These are phyloP conservation scores for Talaromyces atroroseus DNA, from an alignment of 2,329 filamentous ascomycete species.

Conservation along the genomic window DNA sequence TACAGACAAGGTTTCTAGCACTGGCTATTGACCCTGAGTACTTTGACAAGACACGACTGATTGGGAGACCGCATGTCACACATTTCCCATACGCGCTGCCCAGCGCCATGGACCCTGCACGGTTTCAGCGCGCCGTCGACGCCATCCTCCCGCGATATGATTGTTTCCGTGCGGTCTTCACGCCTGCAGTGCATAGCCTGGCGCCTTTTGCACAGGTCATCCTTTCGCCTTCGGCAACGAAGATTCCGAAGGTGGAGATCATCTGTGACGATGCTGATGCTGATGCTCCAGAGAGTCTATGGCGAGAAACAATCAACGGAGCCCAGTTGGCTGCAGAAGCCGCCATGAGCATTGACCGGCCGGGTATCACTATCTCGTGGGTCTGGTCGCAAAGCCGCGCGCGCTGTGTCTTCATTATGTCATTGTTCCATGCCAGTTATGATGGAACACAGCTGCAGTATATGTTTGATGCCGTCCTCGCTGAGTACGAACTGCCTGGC, in stretches of 20 bases:
- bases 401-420: constrained; percentile 2
- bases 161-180: constrained; percentile 3
- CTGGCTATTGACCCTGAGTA: neutral
- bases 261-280: neutral
- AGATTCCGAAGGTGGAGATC: constrained; percentile 4
- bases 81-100: constrained; percentile 1
- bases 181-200: neutral
- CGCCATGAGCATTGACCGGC: constrained; percentile 4
- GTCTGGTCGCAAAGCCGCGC: neutral
- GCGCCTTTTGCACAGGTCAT: neutral
- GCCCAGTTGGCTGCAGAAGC: constrained; percentile 5
- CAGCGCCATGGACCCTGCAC: neutral
- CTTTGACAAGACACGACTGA: neutral
- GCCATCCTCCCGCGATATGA: constrained; percentile 4
- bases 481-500: constrained; percentile 1
- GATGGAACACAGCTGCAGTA: neutral
- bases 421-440: constrained; percentile 1
- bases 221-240: neutral
- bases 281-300: neutral
- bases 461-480: neutral
- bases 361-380: constrained; percentile 1
- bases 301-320: neutral
- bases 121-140: neutral
- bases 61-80: constrained; percentile 1
- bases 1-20: neutral